phyloP scores from a whole-genome alignment of 176 grass and related monocot genomes.

The Juncus inflexus region DNA sequence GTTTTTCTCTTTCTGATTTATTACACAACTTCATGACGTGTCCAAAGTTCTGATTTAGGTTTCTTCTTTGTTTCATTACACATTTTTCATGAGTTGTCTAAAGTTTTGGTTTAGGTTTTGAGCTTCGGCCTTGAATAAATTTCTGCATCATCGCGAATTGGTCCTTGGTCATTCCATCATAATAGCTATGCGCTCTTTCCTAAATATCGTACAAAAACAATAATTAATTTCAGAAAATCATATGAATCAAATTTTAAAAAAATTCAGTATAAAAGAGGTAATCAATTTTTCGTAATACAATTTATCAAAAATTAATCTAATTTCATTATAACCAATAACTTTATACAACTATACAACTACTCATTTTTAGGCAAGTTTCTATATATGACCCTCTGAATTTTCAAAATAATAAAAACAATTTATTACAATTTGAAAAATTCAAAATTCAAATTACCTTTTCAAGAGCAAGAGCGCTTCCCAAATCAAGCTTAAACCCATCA shows the following conservation, averaged over 20 bases:
- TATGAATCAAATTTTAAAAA: neutral
- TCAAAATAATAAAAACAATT: conserved; percentile 3
- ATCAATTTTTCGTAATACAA: too few relatives aligned
- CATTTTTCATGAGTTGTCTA: conserved; percentile 24
- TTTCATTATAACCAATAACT: too few relatives aligned
- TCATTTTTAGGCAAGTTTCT: neutral
- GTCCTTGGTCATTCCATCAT: conserved; percentile 90
- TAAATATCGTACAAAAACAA: conserved; percentile 26
- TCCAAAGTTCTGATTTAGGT: too few relatives aligned
- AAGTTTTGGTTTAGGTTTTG: conserved; percentile 65
- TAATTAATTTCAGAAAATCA: neutral
- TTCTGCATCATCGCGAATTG: conserved; percentile 84
- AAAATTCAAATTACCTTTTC: conserved; percentile 57
- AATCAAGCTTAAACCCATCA: conserved; percentile 71
- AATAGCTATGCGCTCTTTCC: conserved; percentile 78
- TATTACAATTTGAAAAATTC: conserved; percentile 1
- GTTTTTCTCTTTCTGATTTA: too few relatives aligned
- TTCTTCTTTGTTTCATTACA: neutral
- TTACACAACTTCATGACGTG: too few relatives aligned
- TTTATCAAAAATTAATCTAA: too few relatives aligned
- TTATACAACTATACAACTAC: neutral
- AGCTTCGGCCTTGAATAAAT: conserved; percentile 60
- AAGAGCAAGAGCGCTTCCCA: conserved; percentile 53
- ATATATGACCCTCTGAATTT: neutral
- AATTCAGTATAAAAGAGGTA: too few relatives aligned